Conservation (phyloP, 176 grass and related monocot genomes). For the Cenchrus purpureus region DNA sequence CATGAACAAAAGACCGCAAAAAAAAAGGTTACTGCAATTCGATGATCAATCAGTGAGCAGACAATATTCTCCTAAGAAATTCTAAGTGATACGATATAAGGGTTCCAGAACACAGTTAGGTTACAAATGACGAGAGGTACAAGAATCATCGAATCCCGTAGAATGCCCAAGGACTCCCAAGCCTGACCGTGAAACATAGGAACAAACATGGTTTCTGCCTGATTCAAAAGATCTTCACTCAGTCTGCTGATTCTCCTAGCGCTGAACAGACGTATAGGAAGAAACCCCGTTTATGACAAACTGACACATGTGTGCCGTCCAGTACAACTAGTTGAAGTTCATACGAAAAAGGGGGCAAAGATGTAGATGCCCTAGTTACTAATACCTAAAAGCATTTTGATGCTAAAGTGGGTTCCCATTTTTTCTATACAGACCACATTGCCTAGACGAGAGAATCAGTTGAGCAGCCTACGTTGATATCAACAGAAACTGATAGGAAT, state of each 20-base stretch:
- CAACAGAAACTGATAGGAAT: constrained; percentile 37
- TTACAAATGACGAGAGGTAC: constrained; percentile 50
- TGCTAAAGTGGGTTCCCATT: constrained; percentile 40
- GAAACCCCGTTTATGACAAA: constrained; percentile 32
- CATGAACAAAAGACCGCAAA: neutral
- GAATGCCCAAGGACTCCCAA: constrained; percentile 8
- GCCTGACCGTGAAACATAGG: constrained; percentile 21
- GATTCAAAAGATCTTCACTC: constrained; percentile 9
- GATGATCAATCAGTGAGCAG: neutral
- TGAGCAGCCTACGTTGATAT: constrained; percentile 29
- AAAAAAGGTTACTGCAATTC: neutral
- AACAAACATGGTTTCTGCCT: constrained; percentile 39
- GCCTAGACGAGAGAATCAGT: constrained; percentile 46
- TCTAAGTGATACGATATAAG: neutral
- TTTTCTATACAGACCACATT: constrained; percentile 58
- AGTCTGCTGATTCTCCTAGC: neutral
- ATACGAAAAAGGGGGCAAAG: constrained; percentile 17
- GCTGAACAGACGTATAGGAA: neutral
- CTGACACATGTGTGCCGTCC: neutral
- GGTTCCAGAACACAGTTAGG: constrained; percentile 48
- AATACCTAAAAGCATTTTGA: constrained; percentile 40
- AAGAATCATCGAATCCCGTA: constrained; percentile 37
- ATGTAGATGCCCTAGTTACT: constrained; percentile 17
- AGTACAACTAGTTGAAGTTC: constrained; percentile 33
- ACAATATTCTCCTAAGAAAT: constrained; percentile 7